Evolutionary conservation across 176 grass and related monocot species (phyloP), one percentile per base, ranked within the genome.

Genomic region (Tuctoria greenei): DNA sequence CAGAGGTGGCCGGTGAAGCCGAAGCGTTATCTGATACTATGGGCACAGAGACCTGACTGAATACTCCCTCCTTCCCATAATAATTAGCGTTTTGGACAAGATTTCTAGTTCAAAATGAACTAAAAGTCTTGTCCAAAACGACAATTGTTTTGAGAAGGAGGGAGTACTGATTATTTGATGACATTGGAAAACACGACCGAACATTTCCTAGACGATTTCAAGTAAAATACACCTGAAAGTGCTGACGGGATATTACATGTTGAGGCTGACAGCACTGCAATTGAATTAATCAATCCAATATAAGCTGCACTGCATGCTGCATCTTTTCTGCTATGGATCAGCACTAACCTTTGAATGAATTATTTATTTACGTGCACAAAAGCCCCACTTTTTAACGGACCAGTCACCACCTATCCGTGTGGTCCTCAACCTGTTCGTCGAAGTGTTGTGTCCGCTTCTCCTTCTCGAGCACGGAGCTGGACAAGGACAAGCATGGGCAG

Each of bases 341-440:
- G 18, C n/a, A 52, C 18, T 52, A 54, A 23, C 21, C 51, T 21
- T 54, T 23, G 51, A 21, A n/a, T n/a, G n/a, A n/a, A 54, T 54
- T 54, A 54, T 54, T 20, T 51, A 51, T 51, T 51, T 51, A 1
- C 7, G 20, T 18, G 47, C 46, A 42, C 10, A 67, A 57, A 56
- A 31, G 36, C 1, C 8, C 10, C 21, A 1, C 3, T 18, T 46
- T 40, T 40, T 1, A 20, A 5, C 56, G 76, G 61, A 42, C 62
- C 34, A 10, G 24, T 69, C 79, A 80, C 34, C 69, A 77, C 73
- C 73, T 23, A 69, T 24, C 76, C 61, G 7, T 67, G 50, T 73
- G 40, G 31, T 67, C 24, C 18, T 42, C 52, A 52, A 15, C 37
- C 36, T 67, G 37, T 36, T 68, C 51, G 21, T 61, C 79, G 18